phyloP scores from a whole-genome alignment of 345 rosid genomes.

The Populus davidiana region DNA sequence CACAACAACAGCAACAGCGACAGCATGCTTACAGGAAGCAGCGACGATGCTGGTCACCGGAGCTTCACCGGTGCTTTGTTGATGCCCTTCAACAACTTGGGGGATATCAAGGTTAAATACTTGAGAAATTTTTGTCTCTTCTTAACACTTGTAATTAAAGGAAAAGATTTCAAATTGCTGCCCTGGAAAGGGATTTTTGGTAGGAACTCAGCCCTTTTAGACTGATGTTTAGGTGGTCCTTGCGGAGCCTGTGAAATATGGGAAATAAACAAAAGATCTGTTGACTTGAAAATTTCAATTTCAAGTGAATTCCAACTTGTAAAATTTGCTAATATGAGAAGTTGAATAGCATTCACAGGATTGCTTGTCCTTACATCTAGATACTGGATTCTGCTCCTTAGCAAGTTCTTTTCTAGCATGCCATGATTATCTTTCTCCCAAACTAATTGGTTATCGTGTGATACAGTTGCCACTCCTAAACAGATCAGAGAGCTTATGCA shows the following conservation, averaged over 20 bases:
- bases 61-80: constrained; percentile 65
- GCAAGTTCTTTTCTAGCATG: background rate
- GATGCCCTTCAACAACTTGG: constrained; percentile 72
- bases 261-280: background rate
- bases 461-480: constrained; percentile 26
- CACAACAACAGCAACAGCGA: constrained; percentile 26
- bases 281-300: background rate
- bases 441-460: background rate
- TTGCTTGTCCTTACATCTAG: background rate
- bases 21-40: constrained; percentile 51
- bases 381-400: background rate
- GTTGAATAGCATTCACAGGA: background rate
- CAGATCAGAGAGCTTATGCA: constrained; percentile 29
- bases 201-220: background rate
- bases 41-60: constrained; percentile 78
- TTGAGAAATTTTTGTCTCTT: background rate
- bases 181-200: background rate
- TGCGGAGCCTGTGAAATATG: background rate
- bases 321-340: background rate
- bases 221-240: background rate
- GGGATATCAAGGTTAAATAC: constrained; percentile 57
- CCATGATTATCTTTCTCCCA: background rate
- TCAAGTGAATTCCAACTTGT: background rate
- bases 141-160: background rate
- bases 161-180: background rate